Conservation (phyloP, 805 yeast species). For the Yamadazyma nakazawae region DNA sequence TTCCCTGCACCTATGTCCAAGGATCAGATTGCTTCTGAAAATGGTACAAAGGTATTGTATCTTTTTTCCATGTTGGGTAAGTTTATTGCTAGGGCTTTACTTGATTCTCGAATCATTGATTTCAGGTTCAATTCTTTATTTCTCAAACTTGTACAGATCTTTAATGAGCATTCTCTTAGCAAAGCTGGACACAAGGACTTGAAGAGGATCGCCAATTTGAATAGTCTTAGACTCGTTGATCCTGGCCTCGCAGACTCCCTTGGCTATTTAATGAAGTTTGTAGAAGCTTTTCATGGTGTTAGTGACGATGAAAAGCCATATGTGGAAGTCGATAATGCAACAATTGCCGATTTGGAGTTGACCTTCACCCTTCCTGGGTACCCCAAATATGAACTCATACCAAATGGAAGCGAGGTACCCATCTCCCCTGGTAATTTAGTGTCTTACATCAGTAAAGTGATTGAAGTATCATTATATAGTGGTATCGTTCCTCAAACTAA, state of each 20-base stretch:
- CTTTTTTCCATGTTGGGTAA: constrained; percentile 71
- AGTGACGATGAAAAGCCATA: constrained; percentile 12
- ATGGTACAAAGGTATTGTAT: constrained; percentile 42
- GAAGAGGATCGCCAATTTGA: constrained; percentile 27
- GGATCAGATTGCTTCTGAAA: constrained; percentile 20
- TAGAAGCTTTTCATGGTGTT: constrained; percentile 21
- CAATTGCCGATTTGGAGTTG: constrained; percentile 54
- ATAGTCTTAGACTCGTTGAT: constrained; percentile 52
- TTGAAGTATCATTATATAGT: constrained; percentile 54
- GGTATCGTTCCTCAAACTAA: constrained; percentile 67
- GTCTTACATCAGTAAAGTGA: constrained; percentile 52
- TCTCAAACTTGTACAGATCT: constrained; percentile 53
- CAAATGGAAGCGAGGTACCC: constrained; percentile 49
- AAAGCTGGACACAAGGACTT: constrained; percentile 12
- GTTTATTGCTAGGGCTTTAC: constrained; percentile 79
- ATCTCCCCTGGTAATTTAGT: constrained; percentile 56
- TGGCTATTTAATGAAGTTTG: constrained; percentile 44
- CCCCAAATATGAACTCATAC: constrained; percentile 53
- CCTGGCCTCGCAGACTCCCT: constrained; percentile 56
- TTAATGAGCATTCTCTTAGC: constrained; percentile 17
- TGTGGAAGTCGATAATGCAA: constrained; percentile 32
- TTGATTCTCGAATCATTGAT: constrained; percentile 87
- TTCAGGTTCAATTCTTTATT: constrained; percentile 71
- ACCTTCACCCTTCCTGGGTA: constrained; percentile 78
- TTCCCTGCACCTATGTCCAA: constrained; percentile 66